Conservation (phyloP, 176 grass and related monocot genomes). For the Triticum dicoccoides region DNA sequence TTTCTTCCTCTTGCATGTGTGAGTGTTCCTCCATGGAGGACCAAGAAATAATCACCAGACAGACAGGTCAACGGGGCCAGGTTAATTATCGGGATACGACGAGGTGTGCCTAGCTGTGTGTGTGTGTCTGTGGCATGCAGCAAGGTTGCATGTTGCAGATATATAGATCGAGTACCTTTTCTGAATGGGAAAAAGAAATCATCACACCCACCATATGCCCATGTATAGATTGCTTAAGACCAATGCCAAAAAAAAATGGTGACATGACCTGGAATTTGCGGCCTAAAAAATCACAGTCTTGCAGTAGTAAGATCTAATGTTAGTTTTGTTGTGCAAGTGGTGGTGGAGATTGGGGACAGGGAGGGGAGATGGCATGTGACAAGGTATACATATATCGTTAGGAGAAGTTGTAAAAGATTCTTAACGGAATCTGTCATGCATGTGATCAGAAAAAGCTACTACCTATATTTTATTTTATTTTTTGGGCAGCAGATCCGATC, state of each 20-base stretch:
- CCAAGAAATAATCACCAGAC: background rate
- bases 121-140: background rate
- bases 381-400: too few species aligned
- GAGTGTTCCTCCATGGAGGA: background rate
- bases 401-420: background rate
- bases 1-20: background rate
- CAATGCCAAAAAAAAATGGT: background rate
- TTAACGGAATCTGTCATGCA: background rate
- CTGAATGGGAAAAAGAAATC: too few species aligned
- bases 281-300: background rate
- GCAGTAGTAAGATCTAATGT: background rate
- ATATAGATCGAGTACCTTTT: background rate
- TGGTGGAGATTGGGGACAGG: background rate
- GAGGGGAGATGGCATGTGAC: background rate
- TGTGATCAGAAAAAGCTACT: background rate
- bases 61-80: background rate
- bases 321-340: background rate
- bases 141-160: background rate
- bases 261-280: too few species aligned
- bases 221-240: background rate
- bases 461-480: background rate
- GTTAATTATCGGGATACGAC: background rate
- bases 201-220: background rate
- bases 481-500: background rate
- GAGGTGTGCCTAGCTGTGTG: background rate